These are phyloP conservation scores for Pyrenophora graminea DNA, from an alignment of 2,329 filamentous ascomycete species.

Conservation along the genomic window DNA sequence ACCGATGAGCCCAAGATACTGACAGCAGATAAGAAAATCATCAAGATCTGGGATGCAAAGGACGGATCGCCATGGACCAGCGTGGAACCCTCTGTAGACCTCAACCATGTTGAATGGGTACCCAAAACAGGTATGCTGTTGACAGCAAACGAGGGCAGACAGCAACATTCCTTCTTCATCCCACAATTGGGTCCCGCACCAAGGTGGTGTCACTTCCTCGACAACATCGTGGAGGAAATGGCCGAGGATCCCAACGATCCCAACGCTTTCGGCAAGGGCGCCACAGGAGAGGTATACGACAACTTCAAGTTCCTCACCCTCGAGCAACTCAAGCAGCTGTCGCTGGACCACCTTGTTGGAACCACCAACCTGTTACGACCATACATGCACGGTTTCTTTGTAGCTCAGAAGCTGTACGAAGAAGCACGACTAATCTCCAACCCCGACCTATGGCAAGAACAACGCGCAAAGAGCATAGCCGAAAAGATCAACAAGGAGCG, in stretches of 20 bases:
- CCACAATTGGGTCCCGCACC: constrained; percentile 91
- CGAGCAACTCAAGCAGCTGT: constrained; percentile 82
- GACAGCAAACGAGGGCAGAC: constrained; percentile 93
- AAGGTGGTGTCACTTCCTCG: constrained; percentile 93
- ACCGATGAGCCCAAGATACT: constrained; percentile 73
- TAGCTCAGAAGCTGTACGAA: constrained; percentile 92
- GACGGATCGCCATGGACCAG: constrained; percentile 91
- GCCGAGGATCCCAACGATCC: constrained; percentile 76
- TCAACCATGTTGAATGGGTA: constrained; percentile 93
- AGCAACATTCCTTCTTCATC: constrained; percentile 94
- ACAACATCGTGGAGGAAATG: constrained; percentile 99
- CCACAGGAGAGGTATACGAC: constrained; percentile 83
- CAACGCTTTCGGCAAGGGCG: constrained; percentile 58
- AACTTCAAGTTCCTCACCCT: constrained; percentile 98
- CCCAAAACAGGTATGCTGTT: constrained; percentile 92
- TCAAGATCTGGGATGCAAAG: constrained; percentile 91
- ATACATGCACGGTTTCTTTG: constrained; percentile 99
- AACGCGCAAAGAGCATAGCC: constrained; percentile 86
- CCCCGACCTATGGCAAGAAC: constrained; percentile 91
- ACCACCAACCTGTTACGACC: constrained; percentile 87
- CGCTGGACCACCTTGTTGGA: constrained; percentile 84
- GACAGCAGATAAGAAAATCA: constrained; percentile 90
- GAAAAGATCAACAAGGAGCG: constrained; percentile 97
- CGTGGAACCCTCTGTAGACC: constrained; percentile 90
- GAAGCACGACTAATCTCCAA: constrained; percentile 92